Percentiles rank a stretch among this genome's conserved stretches.
These are phyloP conservation scores for Aspergillus caelatus DNA, from an alignment of 2,329 filamentous ascomycete genomes.

Conservation along the genomic window DNA sequence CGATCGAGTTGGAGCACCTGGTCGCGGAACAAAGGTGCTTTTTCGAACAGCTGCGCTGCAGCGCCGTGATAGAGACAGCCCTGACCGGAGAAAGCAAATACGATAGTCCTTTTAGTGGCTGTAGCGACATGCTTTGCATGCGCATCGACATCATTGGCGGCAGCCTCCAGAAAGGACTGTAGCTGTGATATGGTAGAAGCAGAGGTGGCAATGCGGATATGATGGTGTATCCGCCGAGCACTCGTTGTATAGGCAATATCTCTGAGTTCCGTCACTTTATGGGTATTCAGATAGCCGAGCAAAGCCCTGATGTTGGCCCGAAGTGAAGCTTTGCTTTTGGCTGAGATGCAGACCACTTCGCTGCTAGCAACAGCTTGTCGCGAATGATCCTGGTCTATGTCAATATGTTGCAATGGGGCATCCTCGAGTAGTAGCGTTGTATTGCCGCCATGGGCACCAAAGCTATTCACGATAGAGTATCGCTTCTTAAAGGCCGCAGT, in stretches of 20 bases:
- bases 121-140: too few relatives aligned
- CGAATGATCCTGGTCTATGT: conserved; percentile 49
- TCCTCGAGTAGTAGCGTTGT: not conserved
- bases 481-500: not conserved
- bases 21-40: conserved; percentile 23
- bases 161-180: not conserved
- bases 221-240: conserved; percentile 51
- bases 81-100: conserved; percentile 45
- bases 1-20: conserved; percentile 27
- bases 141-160: too few relatives aligned
- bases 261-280: conserved; percentile 48
- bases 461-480: not conserved
- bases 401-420: not conserved
- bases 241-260: conserved; percentile 67
- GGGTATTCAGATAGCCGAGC: conserved; percentile 42
- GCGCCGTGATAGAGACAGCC: conserved; percentile 32
- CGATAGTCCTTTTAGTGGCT: conserved; percentile 18
- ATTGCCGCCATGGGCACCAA: not conserved
- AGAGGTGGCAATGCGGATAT: conserved; percentile 11
- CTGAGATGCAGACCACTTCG: conserved; percentile 43
- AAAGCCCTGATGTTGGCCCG: conserved; percentile 58
- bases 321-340: conserved; percentile 52
- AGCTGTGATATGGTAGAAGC: conserved; percentile 5
- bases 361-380: too few relatives aligned
- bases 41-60: conserved; percentile 34